phyloP scores from a whole-genome alignment of 1,284 basidiomycete species.

The Trametes versicolor region DNA sequence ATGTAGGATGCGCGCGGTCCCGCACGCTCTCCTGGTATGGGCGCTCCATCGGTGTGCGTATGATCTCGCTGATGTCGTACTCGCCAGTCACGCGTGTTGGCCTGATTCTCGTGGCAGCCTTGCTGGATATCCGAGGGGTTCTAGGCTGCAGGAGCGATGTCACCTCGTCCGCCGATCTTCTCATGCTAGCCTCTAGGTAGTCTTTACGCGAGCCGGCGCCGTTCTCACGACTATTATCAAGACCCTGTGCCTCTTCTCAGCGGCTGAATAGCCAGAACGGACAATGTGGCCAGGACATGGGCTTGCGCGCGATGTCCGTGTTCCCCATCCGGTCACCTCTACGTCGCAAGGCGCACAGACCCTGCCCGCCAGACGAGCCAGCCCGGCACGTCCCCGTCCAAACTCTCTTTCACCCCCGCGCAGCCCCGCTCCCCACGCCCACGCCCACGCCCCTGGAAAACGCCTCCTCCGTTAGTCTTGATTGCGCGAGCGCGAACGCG shows the following conservation, averaged over 20 bases:
- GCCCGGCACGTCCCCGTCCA: not conserved
- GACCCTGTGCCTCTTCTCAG: no score
- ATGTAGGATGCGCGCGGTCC: no score
- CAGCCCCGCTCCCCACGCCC: constrained; percentile 1
- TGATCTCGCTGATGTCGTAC: constrained; percentile 1
- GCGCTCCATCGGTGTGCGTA: not conserved
- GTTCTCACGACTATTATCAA: no score
- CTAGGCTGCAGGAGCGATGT: no score
- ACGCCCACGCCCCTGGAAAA: constrained; percentile 9
- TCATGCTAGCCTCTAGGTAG: no score
- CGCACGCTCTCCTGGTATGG: not conserved
- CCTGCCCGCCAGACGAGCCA: not conserved
- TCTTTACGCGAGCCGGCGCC: no score
- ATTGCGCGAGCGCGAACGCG: constrained; percentile 1
- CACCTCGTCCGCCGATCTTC: no score
- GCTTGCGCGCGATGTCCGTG: no score
- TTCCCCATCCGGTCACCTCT: no score
- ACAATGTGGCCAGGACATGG: no score
- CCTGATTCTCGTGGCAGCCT: not conserved
- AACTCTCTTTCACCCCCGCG: constrained; percentile 1
- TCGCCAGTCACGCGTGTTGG: not conserved
- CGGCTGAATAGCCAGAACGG: no score
- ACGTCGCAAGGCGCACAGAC: no score
- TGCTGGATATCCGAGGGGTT: not conserved
- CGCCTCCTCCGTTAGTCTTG: constrained; percentile 18